phyloP scores from a whole-genome alignment of 2,329 filamentous ascomycete species.

The Aureobasidium namibiae region DNA sequence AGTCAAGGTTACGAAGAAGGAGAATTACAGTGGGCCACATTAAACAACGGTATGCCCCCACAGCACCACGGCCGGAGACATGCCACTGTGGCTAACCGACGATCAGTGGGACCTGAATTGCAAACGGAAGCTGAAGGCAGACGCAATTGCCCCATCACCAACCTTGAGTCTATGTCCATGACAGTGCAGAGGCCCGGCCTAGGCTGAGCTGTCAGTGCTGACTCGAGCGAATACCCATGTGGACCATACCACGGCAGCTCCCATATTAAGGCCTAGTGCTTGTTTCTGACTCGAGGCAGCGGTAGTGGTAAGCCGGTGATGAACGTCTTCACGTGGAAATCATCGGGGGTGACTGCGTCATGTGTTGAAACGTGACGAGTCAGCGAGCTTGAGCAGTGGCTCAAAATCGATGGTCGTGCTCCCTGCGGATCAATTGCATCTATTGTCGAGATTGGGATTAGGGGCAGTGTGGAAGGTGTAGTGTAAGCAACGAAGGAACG shows the following conservation, averaged over 20 bases:
- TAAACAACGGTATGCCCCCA: too few species aligned
- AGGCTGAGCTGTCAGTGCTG: not conserved
- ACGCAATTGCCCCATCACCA: too few species aligned
- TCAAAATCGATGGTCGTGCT: not conserved
- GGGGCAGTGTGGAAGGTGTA: not conserved
- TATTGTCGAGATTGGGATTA: not conserved
- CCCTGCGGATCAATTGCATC: not conserved
- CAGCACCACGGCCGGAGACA: too few species aligned
- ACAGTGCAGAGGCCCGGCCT: too few species aligned
- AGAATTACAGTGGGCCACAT: too few species aligned
- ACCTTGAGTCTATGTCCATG: too few species aligned
- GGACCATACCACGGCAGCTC: too few species aligned
- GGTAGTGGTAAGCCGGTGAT: not conserved
- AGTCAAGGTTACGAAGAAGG: too few species aligned
- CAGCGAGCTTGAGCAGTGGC: not conserved
- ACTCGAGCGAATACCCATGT: not conserved
- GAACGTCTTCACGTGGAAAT: not conserved
- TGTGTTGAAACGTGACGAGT: not conserved
- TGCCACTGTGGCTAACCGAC: too few species aligned
- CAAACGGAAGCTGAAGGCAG: too few species aligned
- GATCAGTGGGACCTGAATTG: too few species aligned
- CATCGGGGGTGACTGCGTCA: not conserved
- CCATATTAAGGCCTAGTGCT: too few species aligned
- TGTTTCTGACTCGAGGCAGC: not conserved
- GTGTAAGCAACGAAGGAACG: not conserved